Conservation (phyloP, 2,329 filamentous ascomycete species). For the Amauroascus niger region DNA sequence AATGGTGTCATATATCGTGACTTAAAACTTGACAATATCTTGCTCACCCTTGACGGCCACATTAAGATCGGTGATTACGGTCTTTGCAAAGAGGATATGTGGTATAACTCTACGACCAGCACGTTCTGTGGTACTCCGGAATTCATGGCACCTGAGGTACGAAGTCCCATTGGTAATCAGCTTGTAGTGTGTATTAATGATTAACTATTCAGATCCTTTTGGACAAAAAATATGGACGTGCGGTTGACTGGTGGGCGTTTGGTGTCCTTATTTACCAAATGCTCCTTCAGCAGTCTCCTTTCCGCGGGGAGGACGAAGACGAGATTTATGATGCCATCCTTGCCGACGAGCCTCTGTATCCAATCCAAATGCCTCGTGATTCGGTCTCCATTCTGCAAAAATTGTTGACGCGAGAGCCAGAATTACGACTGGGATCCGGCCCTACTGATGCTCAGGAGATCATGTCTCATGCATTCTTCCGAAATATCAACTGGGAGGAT, state of each 20-base stretch:
- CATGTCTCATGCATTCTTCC: constrained; percentile 98
- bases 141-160: constrained; percentile 96
- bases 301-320: constrained; percentile 97
- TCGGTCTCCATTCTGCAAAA: constrained; percentile 97
- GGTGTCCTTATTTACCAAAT: constrained; percentile 99
- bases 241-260: constrained; percentile 99
- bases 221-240: constrained; percentile 95
- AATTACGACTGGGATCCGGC: constrained; percentile 82
- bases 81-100: constrained; percentile 99
- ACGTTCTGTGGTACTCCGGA: constrained; percentile 99
- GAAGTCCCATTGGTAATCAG: constrained; percentile 16
- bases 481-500: constrained; percentile 97
- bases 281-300: constrained; percentile 96
- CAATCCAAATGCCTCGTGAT: constrained; percentile 96
- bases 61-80: constrained; percentile 99
- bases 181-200: neutral
- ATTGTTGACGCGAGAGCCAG: constrained; percentile 87
- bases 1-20: constrained; percentile 95
- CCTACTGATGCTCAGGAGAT: constrained; percentile 97
- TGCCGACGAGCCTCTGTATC: constrained; percentile 92
- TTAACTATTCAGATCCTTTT: constrained; percentile 61
- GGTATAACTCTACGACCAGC: constrained; percentile 92
- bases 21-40: constrained; percentile 75
- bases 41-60: constrained; percentile 87
- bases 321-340: constrained; percentile 99